Percentiles rank a stretch among this genome's conserved stretches.
phyloP scores from a whole-genome alignment of 73 alveolate genomes.

The Uronychia binucleata region DNA sequence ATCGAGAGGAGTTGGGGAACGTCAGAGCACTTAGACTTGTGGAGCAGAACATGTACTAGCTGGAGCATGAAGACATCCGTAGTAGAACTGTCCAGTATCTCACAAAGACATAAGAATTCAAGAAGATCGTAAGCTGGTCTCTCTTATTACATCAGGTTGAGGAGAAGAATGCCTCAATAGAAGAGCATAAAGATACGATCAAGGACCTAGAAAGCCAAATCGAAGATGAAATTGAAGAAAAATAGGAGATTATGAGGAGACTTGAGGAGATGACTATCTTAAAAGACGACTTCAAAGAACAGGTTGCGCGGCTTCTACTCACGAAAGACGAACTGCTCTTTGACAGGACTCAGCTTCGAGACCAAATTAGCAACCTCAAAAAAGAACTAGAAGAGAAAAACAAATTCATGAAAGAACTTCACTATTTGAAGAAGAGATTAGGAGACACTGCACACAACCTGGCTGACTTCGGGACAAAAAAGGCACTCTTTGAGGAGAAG shows the following conservation, averaged over 20 bases:
- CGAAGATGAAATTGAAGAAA: neutral
- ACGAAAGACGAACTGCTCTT: neutral
- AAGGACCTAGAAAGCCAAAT: neutral
- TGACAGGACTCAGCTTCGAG: neutral
- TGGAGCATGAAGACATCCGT: constrained; percentile 41
- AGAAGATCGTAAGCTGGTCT: neutral
- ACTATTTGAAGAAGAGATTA: no score
- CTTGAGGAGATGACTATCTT: neutral
- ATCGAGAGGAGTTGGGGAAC: constrained; percentile 21
- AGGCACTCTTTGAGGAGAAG: neutral
- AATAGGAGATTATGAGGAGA: neutral
- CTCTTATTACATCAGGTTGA: neutral
- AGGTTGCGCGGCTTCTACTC: neutral
- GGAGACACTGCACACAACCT: neutral
- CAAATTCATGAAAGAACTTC: neutral
- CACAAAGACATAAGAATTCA: neutral
- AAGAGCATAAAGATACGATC: neutral
- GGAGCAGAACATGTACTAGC: neutral
- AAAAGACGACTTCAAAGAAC: neutral
- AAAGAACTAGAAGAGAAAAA: constrained; percentile 10
- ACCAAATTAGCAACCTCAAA: constrained; percentile 25
- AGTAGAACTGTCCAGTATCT: constrained; percentile 12
- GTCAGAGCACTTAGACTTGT: neutral
- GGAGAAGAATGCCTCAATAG: neutral
- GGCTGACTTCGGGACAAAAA: neutral